These are phyloP conservation scores for Mortierella sp. DNA, from an alignment of 371 early-diverging fungal species.

Conservation along the genomic window DNA sequence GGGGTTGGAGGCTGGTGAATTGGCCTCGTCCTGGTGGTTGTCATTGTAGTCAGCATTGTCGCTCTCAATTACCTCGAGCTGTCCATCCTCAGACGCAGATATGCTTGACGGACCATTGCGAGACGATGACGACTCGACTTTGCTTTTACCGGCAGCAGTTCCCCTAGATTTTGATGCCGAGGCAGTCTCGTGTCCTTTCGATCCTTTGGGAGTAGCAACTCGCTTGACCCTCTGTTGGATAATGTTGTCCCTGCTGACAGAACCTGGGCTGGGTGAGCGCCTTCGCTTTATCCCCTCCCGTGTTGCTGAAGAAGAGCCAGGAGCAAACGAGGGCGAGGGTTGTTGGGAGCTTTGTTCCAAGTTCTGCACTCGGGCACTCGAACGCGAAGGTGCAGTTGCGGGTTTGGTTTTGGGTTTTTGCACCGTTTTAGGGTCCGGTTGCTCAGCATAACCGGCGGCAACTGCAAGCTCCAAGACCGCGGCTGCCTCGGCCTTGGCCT, in stretches of 20 bases:
- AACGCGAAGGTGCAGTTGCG: background rate
- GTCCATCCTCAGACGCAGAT: background rate
- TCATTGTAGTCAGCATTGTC: background rate
- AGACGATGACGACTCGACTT: background rate
- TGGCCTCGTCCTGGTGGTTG: background rate
- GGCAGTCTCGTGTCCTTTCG: constrained; percentile 28
- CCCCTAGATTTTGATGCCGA: background rate
- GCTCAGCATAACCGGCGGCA: constrained; percentile 35
- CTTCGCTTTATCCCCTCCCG: constrained; percentile 24
- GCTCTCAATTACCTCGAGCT: constrained; percentile 1
- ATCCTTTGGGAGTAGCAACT: constrained; percentile 13
- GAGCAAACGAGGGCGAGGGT: background rate
- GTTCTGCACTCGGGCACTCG: background rate
- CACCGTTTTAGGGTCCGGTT: constrained; percentile 10
- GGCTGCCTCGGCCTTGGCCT: constrained; percentile 45
- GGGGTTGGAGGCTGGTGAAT: background rate
- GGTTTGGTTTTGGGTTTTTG: background rate
- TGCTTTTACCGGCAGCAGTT: background rate
- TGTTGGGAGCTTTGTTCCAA: background rate
- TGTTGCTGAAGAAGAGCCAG: background rate
- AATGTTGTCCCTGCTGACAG: constrained; percentile 37
- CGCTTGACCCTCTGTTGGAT: constrained; percentile 39
- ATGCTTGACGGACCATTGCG: constrained; percentile 12
- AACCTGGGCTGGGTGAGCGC: constrained; percentile 38
- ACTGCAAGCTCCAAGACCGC: constrained; percentile 41